phyloP scores from a whole-genome alignment of 768 basidiomycete species.

The Suillus americanus region DNA sequence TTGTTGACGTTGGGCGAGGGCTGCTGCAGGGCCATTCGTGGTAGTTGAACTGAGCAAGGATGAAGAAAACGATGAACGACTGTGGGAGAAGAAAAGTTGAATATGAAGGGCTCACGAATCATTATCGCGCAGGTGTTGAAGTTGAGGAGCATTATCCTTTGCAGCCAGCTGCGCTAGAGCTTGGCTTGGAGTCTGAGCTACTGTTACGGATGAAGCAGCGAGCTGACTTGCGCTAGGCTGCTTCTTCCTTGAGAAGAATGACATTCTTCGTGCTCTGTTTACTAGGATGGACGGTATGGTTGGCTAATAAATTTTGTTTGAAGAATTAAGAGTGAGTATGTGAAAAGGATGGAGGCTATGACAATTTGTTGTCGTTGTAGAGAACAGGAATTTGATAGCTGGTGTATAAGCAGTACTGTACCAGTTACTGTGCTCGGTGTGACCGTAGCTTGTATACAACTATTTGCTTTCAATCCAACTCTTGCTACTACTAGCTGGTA shows the following conservation, averaged over 20 bases:
- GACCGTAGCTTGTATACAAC: neutral
- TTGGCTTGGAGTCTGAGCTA: slow-evolving; percentile 65
- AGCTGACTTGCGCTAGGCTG: slow-evolving; percentile 51
- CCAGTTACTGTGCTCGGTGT: neutral
- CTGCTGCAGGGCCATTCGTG: slow-evolving; percentile 18
- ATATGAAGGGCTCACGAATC: slow-evolving; percentile 36
- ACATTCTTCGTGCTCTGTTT: slow-evolving; percentile 73
- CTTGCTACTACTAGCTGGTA: neutral
- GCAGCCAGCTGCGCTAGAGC: slow-evolving; percentile 59
- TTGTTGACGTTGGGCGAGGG: slow-evolving; percentile 34
- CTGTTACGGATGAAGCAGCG: slow-evolving; percentile 46
- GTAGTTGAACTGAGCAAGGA: slow-evolving; percentile 19
- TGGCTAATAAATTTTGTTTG: slow-evolving; percentile 27
- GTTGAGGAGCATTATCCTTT: slow-evolving; percentile 29
- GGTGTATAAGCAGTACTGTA: too few species aligned
- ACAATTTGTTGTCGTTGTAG: neutral
- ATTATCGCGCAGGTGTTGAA: slow-evolving; percentile 16
- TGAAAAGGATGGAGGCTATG: neutral
- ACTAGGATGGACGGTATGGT: slow-evolving; percentile 71
- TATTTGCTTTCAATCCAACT: neutral
- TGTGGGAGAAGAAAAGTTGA: slow-evolving; percentile 1
- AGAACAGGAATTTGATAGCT: neutral
- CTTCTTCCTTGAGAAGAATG: slow-evolving; percentile 93
- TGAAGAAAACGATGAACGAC: neutral
- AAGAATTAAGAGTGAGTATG: slow-evolving; percentile 5